Evolutionary conservation across 208 protist genomes (phyloP), one percentile per base, ranked within the genome.

Genomic region (Leishmania braziliensis): DNA sequence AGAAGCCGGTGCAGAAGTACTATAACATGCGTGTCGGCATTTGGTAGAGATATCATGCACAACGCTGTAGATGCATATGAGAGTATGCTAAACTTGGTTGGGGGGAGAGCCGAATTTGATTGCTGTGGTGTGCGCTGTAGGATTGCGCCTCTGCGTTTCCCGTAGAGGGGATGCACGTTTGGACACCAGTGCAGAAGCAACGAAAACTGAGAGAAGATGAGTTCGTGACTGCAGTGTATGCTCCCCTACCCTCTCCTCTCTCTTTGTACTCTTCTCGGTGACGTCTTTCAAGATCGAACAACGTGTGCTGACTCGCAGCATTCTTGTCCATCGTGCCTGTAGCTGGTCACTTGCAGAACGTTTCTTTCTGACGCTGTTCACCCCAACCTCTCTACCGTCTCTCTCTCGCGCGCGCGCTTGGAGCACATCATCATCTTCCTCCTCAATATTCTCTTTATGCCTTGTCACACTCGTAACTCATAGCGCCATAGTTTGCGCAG

Each of bases 11-110:
- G n/a, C 79, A 88, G 18, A 66, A 56, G 36, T 97, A 97, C 81
- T 92, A 95, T 69, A 78, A 88, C 79, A 95, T 95, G 94, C 89
- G 84, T 62, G 88, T 66, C 26, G 93, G 93, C 4, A 77, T 93
- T 79, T 71, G 89, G n/a, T 96, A 58, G 14, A 29, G 6, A 20
- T 1, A 20, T 16, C 14, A 18, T 36, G 62, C 9, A 39, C 29
- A 63, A n/a, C 26, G 12, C 26, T 63, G 58, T 33, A 12, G 33
- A 5, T 23, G 43, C 43, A 46, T 46, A 46, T 46, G 43, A 6
- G 43, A 46, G 43, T 6, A 4, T 39, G 5, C 29, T 20, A 5
- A 5, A 3, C 18, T 33, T 68, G 9, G 5, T 23, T 33, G 18
- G 10, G 23, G 29, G 62, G 18, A 39, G 62, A 10, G 29, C 2